phyloP scores from a whole-genome alignment of 495 filamentous ascomycete species.

The Aspergillus asperescens region DNA sequence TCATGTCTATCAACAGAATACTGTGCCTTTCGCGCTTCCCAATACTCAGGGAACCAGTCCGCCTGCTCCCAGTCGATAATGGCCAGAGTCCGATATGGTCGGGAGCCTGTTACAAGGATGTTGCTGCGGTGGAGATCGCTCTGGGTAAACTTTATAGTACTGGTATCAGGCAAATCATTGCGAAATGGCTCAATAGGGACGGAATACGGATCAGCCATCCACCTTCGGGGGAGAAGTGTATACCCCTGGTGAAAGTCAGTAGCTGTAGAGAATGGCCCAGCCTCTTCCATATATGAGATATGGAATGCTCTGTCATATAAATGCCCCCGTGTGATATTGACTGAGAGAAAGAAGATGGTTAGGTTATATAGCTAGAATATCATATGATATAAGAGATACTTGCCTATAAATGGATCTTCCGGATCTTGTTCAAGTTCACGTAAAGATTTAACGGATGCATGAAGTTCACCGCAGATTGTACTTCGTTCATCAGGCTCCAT shows the following conservation, averaged over 20 bases:
- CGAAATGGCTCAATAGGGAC: slow-evolving; percentile 28
- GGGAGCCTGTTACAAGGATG: slow-evolving; percentile 32
- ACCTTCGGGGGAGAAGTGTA: slow-evolving; percentile 25
- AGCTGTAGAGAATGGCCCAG: slow-evolving; percentile 27
- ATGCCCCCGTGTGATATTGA: slow-evolving; percentile 18
- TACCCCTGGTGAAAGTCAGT: slow-evolving; percentile 28
- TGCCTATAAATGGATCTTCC: neutral
- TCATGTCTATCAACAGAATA: slow-evolving; percentile 3
- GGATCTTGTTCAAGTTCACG: neutral
- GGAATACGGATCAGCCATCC: slow-evolving; percentile 26
- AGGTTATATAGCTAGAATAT: too few relatives aligned
- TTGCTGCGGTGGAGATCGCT: slow-evolving; percentile 43
- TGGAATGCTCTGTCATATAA: slow-evolving; percentile 27
- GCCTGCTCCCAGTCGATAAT: slow-evolving; percentile 47
- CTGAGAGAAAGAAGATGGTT: neutral
- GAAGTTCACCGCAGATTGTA: neutral
- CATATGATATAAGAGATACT: too few relatives aligned
- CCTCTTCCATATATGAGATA: slow-evolving; percentile 21
- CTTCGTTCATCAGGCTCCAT: neutral
- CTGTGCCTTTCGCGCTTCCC: slow-evolving; percentile 45
- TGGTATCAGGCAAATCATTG: slow-evolving; percentile 22
- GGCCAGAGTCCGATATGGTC: slow-evolving; percentile 29
- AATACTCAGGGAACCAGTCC: slow-evolving; percentile 45
- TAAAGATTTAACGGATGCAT: too few relatives aligned
- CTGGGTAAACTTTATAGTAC: slow-evolving; percentile 44